Percentiles rank a stretch among this genome's conserved stretches.
Evolutionary conservation across 2,329 filamentous ascomycete species (phyloP).

Genomic region (Fusarium sp.): DNA sequence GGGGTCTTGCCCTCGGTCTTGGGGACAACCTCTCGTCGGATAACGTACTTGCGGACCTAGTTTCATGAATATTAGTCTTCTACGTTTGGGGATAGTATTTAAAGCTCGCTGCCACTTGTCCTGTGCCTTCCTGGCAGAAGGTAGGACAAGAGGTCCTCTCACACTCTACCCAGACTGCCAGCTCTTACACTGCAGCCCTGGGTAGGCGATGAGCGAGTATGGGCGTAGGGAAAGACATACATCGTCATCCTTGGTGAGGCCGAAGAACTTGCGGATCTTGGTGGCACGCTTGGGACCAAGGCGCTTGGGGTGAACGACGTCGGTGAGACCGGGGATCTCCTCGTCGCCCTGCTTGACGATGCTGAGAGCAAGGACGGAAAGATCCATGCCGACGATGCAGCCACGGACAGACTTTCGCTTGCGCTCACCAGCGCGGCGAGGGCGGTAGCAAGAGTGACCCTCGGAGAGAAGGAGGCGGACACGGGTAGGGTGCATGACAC

Average conservation of each 20-base stretch:
- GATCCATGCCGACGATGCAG: constrained; percentile 97
- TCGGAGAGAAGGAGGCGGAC: constrained; percentile 95
- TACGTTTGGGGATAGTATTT: constrained; percentile 24
- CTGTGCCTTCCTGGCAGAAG: constrained; percentile 8
- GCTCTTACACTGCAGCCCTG: constrained; percentile 59
- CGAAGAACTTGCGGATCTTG: constrained; percentile 99
- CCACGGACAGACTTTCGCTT: constrained; percentile 99
- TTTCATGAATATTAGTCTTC: constrained; percentile 53
- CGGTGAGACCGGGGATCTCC: constrained; percentile 96
- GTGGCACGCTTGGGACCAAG: constrained; percentile 99
- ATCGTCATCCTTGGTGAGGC: constrained; percentile 99
- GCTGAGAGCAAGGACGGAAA: constrained; percentile 92
- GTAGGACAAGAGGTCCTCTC: constrained; percentile 56
- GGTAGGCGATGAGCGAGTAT: constrained; percentile 77
- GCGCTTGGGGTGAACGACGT: constrained; percentile 98
- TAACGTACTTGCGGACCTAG: constrained; percentile 99
- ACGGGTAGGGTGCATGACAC: constrained; percentile 98
- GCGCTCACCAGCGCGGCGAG: constrained; percentile 97
- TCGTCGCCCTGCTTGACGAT: constrained; percentile 98
- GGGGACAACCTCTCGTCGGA: constrained; percentile 96
- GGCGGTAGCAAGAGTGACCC: constrained; percentile 99
- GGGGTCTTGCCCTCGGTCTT: constrained; percentile 97
- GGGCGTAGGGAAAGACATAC: constrained; percentile 76
- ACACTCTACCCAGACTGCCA: constrained; percentile 68
- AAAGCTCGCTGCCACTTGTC: constrained; percentile 42